Evolutionary conservation across 768 basidiomycete species (phyloP).

Genomic region (Leucosporidium creatinivorum): DNA sequence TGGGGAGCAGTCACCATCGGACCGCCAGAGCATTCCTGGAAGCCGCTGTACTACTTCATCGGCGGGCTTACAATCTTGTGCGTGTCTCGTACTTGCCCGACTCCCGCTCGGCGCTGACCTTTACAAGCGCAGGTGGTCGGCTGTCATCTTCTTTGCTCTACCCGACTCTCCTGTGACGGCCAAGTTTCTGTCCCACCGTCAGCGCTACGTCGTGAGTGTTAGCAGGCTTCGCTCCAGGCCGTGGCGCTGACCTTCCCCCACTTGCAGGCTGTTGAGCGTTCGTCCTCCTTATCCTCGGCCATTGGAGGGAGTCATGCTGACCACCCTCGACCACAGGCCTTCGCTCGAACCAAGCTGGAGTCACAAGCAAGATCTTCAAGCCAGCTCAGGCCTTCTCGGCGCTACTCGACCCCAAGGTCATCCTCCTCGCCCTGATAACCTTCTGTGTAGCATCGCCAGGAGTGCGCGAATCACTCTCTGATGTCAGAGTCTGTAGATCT

Average conservation of each 20-base stretch:
- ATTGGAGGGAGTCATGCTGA: too few relatives aligned
- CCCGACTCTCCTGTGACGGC: not conserved
- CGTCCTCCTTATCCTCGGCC: not conserved
- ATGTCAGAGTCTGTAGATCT: too few relatives aligned
- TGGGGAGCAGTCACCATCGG: not conserved
- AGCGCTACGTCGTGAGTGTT: not conserved
- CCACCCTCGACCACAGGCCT: not conserved
- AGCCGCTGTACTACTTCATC: not conserved
- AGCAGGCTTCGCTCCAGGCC: not conserved
- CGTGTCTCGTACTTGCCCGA: not conserved
- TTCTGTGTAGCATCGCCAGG: not conserved
- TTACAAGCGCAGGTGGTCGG: not conserved
- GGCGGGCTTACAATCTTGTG: not conserved
- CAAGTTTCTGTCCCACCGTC: not conserved
- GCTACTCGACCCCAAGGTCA: not conserved
- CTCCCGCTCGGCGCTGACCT: not conserved
- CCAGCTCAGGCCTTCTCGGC: not conserved
- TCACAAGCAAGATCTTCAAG: not conserved
- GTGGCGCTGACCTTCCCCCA: not conserved
- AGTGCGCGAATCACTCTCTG: too few relatives aligned
- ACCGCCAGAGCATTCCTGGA: not conserved
- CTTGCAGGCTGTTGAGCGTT: not conserved
- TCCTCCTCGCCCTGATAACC: not conserved
- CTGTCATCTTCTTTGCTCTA: not conserved
- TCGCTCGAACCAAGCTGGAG: not conserved